Base-by-base conservation (phyloP, 169 alveolate genomes). In the Blepharisma undulans region DNA sequence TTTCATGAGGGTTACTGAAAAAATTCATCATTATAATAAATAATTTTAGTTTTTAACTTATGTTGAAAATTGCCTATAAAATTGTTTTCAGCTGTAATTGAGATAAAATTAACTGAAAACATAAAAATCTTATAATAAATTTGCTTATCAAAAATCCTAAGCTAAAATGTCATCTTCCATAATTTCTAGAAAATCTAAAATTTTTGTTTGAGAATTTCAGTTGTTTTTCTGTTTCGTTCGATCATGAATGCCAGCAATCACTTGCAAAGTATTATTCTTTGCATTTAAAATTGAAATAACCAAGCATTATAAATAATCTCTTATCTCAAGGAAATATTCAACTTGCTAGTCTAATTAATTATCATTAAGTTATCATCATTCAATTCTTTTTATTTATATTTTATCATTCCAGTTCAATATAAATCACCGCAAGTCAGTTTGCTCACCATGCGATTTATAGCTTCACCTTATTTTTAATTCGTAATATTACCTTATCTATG, bases 1-100 rank as follows among this genome's bases (percentile, higher is more conserved):
- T 2, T 97, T 97, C 88, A 96, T 96, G 95, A 95, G 78, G 16
- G 89, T 84, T 22, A 84, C 89, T 21, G 89, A 30, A 25, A 84
- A 84, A 59, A 21, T 79, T 27, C 71, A 79, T n/a, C 29, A 74
- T 74, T 74, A 48, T 48, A 48, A 48, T 48, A 48, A 48, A 3
- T 48, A 48, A 48, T 10, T 48, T 48, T 48, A 10, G 14, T 48
- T 48, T 48, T 5, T 10, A 0, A 48, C 66, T 5, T 48, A 48
- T 3, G 66, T 48, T 48, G 66, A 48, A 48, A 48, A 48, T 48
- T 48, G 66, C 66, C 66, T 48, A 48, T 48, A 48, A 48, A 48
- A 48, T 48, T 48, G 66, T 48, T 10, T 48, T 48, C 7, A 48
- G 66, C 66, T 48, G 66, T 5, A 10, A 48, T 48, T 48, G 66